Conservation (phyloP, 306 rosid genomes). For the Lotus japonicus region DNA sequence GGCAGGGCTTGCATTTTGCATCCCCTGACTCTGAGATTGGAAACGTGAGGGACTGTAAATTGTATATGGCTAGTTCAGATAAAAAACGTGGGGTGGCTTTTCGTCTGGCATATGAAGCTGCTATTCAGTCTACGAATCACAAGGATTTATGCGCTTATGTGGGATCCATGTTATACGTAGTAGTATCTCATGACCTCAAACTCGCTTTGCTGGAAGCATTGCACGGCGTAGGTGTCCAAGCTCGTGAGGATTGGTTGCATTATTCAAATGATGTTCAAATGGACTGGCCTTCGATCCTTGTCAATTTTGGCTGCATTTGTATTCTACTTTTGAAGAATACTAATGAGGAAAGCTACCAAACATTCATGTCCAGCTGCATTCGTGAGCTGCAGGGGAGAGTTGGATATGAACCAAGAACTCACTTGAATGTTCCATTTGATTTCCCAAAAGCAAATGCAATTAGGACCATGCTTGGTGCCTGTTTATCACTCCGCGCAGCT, state of each 20-base stretch:
- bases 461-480: neutral
- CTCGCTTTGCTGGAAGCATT: neutral
- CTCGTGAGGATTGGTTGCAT: neutral
- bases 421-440: neutral
- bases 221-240: neutral
- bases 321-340: neutral
- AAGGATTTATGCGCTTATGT: neutral
- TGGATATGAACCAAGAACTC: neutral
- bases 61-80: no score
- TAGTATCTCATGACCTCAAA: neutral
- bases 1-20: no score
- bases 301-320: neutral
- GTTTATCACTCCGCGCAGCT: neutral
- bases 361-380: neutral
- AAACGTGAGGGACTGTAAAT: no score
- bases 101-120: neutral
- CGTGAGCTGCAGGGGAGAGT: neutral
- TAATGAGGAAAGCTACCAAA: no score
- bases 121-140: neutral
- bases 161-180: neutral
- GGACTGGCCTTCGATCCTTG: neutral
- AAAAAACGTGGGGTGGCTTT: neutral
- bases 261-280: neutral
- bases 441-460: neutral
- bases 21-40: no score